These are phyloP conservation scores for Rachicladosporium sp. DNA, from an alignment of 2,329 filamentous ascomycete genomes.

Conservation along the genomic window DNA sequence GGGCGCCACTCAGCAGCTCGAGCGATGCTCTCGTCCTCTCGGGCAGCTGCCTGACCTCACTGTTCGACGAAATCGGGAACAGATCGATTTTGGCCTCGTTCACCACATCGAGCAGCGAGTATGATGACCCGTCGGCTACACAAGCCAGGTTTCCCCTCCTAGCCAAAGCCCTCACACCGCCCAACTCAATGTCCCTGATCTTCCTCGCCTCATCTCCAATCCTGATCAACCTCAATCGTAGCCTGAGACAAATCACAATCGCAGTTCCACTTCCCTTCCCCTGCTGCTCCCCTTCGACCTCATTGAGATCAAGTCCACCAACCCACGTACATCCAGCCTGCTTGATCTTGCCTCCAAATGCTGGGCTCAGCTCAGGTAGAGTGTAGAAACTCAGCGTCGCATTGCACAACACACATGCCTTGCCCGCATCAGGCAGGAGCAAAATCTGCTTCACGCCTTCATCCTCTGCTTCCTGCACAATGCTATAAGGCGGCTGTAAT, in stretches of 20 bases:
- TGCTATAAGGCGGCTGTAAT: slow-evolving; percentile 34
- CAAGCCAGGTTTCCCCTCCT: slow-evolving; percentile 81
- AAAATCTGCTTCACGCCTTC: slow-evolving; percentile 86
- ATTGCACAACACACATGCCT: slow-evolving; percentile 90
- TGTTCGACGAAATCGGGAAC: slow-evolving; percentile 86
- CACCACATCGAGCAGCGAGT: slow-evolving; percentile 82
- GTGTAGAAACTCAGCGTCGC: slow-evolving; percentile 92
- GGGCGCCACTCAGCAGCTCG: neutral
- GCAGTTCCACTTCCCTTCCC: slow-evolving; percentile 37
- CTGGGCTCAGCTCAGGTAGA: slow-evolving; percentile 83
- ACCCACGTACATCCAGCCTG: slow-evolving; percentile 87
- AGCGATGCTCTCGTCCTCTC: slow-evolving; percentile 40
- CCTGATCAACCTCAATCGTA: slow-evolving; percentile 69
- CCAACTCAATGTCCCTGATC: slow-evolving; percentile 75
- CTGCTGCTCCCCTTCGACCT: slow-evolving; percentile 33
- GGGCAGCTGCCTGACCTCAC: slow-evolving; percentile 47
- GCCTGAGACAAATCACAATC: slow-evolving; percentile 67
- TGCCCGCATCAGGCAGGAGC: slow-evolving; percentile 67
- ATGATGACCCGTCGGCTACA: slow-evolving; percentile 77
- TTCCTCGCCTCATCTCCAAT: slow-evolving; percentile 66
- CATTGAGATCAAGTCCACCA: slow-evolving; percentile 72
- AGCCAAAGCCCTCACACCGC: slow-evolving; percentile 63
- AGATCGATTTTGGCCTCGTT: slow-evolving; percentile 88
- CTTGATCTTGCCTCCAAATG: slow-evolving; percentile 60
- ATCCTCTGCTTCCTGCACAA: slow-evolving; percentile 35